Evolutionary conservation across 257 asterid species (phyloP).

Genomic region (Linderniella brevidens): DNA sequence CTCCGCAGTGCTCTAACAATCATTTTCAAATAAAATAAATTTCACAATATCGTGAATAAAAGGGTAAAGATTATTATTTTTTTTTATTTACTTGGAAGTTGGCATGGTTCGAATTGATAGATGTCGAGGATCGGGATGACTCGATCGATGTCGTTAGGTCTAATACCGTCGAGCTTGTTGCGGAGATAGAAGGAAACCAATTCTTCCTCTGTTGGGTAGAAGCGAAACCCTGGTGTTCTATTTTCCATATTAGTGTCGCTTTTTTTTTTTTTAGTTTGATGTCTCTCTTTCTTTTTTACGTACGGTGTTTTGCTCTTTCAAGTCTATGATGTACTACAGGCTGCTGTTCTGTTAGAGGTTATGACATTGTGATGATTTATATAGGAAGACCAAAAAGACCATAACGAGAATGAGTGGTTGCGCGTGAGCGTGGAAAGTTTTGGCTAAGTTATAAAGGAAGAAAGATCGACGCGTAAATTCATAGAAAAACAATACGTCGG

Average conservation of each 20-base stretch:
- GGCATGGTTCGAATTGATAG: conserved; percentile 49
- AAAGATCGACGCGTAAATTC: no score
- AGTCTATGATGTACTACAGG: no score
- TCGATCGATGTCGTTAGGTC: conserved; percentile 16
- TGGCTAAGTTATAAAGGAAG: no score
- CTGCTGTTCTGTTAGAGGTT: no score
- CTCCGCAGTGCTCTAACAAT: conserved; percentile 37
- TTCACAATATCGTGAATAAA: neutral
- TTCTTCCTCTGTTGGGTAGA: conserved; percentile 81
- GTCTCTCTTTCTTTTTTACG: no score
- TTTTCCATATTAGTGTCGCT: conserved; percentile 22
- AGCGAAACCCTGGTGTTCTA: conserved; percentile 44
- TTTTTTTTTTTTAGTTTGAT: no score
- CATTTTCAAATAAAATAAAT: neutral
- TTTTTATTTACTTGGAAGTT: conserved; percentile 41
- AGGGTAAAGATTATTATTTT: neutral
- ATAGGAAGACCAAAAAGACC: no score
- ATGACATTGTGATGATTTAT: no score
- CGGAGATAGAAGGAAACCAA: conserved; percentile 50
- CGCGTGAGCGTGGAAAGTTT: neutral
- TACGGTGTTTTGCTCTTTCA: no score
- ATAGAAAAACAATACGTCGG: no score
- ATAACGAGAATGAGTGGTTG: no score
- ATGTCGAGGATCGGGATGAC: conserved; percentile 51
- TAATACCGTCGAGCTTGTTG: conserved; percentile 25